Conservation (phyloP, 73 alveolate genomes). For the Blepharisma japonicum region DNA sequence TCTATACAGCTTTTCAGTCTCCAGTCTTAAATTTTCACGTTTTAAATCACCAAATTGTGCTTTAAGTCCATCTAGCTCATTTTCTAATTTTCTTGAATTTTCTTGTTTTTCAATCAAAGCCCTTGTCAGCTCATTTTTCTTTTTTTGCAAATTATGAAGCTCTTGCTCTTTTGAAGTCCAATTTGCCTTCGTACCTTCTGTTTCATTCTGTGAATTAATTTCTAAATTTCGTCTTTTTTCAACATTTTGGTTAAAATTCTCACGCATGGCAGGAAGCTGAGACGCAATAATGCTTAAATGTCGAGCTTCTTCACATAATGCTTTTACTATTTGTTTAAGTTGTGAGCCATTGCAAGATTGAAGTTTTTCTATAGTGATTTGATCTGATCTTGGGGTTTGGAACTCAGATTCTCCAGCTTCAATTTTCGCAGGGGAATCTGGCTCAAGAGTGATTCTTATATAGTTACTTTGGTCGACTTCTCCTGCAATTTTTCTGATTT, state of each 20-base stretch:
- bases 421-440: constrained; percentile 11
- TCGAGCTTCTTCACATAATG: constrained; percentile 4
- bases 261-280: background rate
- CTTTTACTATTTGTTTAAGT: constrained; percentile 9
- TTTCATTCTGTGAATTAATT: background rate
- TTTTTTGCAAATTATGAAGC: background rate
- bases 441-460: constrained; percentile 18
- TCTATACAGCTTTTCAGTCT: background rate
- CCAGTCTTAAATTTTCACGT: background rate
- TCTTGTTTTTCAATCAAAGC: constrained; percentile 21
- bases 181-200: background rate
- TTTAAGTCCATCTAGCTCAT: constrained; percentile 3
- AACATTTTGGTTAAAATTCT: background rate
- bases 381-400: background rate
- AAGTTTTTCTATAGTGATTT: background rate
- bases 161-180: background rate
- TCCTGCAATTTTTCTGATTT: background rate
- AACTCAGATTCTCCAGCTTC: background rate
- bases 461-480: background rate
- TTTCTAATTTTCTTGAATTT: constrained; percentile 9
- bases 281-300: background rate
- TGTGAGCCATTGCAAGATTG: background rate
- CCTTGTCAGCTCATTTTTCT: background rate
- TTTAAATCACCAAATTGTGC: constrained; percentile 11
- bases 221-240: constrained; percentile 3